Evolutionary conservation across 2,329 filamentous ascomycete genomes (phyloP), one percentile per base, ranked within the genome.

Genomic region (Sarocladium brachiariae): DNA sequence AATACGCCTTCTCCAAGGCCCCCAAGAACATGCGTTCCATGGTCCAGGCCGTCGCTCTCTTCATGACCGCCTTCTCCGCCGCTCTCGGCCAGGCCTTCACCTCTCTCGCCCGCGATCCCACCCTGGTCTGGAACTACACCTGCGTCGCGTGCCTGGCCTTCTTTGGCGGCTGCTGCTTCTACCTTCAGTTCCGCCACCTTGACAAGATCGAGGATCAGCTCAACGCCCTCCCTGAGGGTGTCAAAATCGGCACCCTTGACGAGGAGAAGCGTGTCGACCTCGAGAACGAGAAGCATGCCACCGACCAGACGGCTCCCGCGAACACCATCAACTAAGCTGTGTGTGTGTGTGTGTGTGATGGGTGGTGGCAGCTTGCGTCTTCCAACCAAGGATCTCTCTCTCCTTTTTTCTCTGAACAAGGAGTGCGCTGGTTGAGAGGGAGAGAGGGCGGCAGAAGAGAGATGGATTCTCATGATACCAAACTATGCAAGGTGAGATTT

Each of bases 1-100:
- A 90, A 65, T 89, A 87, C 57, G 86, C 86, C 19, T 89, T 82
- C 68, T 84, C 84, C 60, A 89, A 89, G 65, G 84, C 85, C 0
- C 87, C 86, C 8, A 77, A 76, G 61, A 89, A 87, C 68, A 90
- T 90, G 86, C 77, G 84, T 5, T 84, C 81, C 23, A 75, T 89
- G 51, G 82, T 90, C n/a, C 75, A 76, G 57, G 78, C 80, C 9
- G 73, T 89, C 50, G 79, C 79, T 46, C 76, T 87, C 49, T 85
- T 89, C 69, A 84, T 80, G 70, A 81, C 77, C 33, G 83, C 85
- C 45, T 78, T 89, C 60, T 80, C 81, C 6, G 73, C 81, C 35
- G 84, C 85, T 34, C 70, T 89, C 21, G 82, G 82, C 1, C 83
- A 89, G 67, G 85, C 70, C 9, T 64, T 72, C 23, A 62, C 63